Conservation (phyloP, 2,329 filamentous ascomycete genomes). For the Tolypocladium cylindrosporum region DNA sequence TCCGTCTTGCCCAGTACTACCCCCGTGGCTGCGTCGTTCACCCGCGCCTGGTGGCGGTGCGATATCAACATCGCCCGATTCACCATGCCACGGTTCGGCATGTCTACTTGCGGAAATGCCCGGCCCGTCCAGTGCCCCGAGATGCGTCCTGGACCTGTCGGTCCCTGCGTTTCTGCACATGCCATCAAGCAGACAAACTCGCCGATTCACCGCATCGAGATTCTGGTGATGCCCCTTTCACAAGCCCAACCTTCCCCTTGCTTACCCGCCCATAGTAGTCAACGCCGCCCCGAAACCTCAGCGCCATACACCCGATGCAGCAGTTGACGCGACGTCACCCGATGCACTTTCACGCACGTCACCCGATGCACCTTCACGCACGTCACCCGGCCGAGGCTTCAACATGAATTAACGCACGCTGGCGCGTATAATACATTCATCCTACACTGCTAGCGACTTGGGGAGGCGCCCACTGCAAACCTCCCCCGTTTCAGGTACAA, state of each 20-base stretch:
- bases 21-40: not conserved
- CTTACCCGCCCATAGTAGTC: not conserved
- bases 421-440: constrained; percentile 11
- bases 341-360: not conserved
- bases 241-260: not conserved
- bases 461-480: constrained; percentile 7
- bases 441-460: constrained; percentile 5
- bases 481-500: not conserved
- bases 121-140: not conserved
- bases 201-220: not conserved
- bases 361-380: not conserved
- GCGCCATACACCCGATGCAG: not conserved
- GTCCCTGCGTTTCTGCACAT: too few relatives aligned
- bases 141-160: not conserved
- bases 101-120: not conserved
- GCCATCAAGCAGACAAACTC: not conserved
- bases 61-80: not conserved
- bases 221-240: not conserved
- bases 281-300: not conserved
- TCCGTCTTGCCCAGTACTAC: not conserved
- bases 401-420: not conserved
- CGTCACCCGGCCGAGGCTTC: not conserved
- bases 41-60: too few relatives aligned
- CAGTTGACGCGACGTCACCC: not conserved
- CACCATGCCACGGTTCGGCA: not conserved